Evolutionary conservation across 345 rosid genomes (phyloP).

Genomic region (Arabidopsis arenosa): DNA sequence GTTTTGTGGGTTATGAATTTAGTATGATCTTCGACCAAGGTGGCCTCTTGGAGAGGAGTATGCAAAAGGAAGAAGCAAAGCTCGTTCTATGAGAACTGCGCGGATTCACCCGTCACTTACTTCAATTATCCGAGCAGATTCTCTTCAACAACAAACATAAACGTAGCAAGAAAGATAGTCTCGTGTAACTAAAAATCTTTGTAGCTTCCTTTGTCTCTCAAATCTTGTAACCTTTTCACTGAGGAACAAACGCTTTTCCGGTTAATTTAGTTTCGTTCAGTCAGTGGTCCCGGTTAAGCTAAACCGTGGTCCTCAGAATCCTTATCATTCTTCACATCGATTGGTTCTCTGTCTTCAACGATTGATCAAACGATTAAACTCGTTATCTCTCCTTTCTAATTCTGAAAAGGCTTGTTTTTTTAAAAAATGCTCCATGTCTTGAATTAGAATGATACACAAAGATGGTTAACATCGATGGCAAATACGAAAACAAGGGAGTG

Average conservation of each 20-base stretch:
- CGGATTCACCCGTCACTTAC: slow-evolving; percentile 90
- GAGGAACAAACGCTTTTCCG: not conserved
- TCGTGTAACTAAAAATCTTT: slow-evolving; percentile 17
- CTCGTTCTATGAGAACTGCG: slow-evolving; percentile 78
- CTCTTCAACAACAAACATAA: slow-evolving; percentile 51
- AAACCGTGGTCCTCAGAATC: not conserved
- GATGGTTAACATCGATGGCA: too few relatives aligned
- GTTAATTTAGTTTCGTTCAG: not conserved
- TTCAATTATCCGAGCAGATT: slow-evolving; percentile 75
- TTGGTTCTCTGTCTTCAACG: too few relatives aligned
- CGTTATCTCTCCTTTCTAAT: too few relatives aligned
- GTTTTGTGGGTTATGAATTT: slow-evolving; percentile 31
- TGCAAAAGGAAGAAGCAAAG: slow-evolving; percentile 78
- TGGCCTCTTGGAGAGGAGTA: slow-evolving; percentile 95
- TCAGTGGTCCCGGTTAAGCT: slow-evolving; percentile 10
- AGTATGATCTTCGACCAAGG: slow-evolving; percentile 92
- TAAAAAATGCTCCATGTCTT: too few relatives aligned
- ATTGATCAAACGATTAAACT: too few relatives aligned
- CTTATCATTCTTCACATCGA: too few relatives aligned
- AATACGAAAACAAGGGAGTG: too few relatives aligned
- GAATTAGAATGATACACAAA: too few relatives aligned
- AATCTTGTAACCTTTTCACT: not conserved
- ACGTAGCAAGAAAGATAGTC: slow-evolving; percentile 1
- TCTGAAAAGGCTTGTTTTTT: too few relatives aligned
- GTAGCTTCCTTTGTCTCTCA: not conserved